Conservation (phyloP, 192 early-diverging fungal genomes). For the Coemansia sp. region DNA sequence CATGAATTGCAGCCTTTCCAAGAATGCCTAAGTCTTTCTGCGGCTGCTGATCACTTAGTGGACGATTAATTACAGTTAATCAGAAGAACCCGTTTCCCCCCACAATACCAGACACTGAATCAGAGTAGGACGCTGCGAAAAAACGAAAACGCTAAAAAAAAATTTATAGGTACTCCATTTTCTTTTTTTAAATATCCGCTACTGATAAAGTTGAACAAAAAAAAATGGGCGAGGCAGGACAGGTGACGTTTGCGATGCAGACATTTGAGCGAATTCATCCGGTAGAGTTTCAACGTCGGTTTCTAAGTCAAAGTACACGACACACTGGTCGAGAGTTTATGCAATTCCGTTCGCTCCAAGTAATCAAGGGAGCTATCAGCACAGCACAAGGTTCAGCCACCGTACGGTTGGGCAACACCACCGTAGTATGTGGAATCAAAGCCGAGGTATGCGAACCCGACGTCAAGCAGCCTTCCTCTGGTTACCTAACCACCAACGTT, state of each 20-base stretch:
- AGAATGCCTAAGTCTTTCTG: neutral
- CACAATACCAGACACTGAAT: neutral
- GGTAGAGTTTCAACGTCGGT: slow-evolving; percentile 82
- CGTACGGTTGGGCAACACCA: slow-evolving; percentile 86
- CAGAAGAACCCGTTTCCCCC: neutral
- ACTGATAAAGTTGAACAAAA: too few species aligned
- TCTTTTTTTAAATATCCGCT: neutral
- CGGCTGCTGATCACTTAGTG: neutral
- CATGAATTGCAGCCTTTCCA: too few species aligned
- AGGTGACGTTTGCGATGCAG: slow-evolving; percentile 59
- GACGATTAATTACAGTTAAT: neutral
- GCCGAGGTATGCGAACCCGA: slow-evolving; percentile 87
- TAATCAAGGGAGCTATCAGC: slow-evolving; percentile 66
- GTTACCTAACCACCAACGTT: slow-evolving; percentile 92
- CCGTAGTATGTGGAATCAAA: slow-evolving; percentile 92
- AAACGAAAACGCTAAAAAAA: neutral
- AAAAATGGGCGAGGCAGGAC: slow-evolving; percentile 13
- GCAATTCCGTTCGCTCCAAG: slow-evolving; percentile 66
- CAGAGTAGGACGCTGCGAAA: neutral
- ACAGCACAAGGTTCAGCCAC: slow-evolving; percentile 87
- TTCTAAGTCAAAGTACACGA: slow-evolving; percentile 75
- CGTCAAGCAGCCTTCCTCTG: slow-evolving; percentile 66
- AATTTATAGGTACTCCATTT: neutral
- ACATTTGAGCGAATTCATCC: slow-evolving; percentile 90
- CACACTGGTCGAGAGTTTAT: slow-evolving; percentile 79